phyloP scores from a whole-genome alignment of 2,329 filamentous ascomycete genomes.

The Aspergillus sergii region DNA sequence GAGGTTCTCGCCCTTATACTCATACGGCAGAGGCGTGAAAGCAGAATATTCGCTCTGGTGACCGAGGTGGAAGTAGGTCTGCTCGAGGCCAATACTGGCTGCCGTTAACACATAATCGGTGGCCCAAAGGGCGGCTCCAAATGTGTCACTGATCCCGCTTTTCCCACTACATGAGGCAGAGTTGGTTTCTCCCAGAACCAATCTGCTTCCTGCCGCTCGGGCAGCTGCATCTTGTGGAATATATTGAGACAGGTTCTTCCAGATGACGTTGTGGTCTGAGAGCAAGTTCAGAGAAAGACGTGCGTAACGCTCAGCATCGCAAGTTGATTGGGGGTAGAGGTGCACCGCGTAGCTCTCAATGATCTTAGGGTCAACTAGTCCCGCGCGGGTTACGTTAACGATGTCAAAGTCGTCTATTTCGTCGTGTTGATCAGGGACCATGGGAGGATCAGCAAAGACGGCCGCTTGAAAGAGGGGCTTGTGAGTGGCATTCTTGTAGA shows the following conservation, averaged over 20 bases:
- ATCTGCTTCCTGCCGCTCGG: not conserved
- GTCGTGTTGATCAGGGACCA: slow-evolving; percentile 11
- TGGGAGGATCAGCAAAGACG: slow-evolving; percentile 11
- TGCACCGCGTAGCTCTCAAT: slow-evolving; percentile 10
- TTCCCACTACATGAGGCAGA: slow-evolving; percentile 11
- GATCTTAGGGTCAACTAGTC: slow-evolving; percentile 5
- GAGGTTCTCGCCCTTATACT: slow-evolving; percentile 7
- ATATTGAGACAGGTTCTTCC: slow-evolving; percentile 15
- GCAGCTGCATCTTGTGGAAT: slow-evolving; percentile 12
- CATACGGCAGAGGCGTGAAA: slow-evolving; percentile 10
- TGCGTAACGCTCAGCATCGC: not conserved
- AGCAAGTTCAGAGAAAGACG: slow-evolving; percentile 9
- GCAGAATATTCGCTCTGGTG: slow-evolving; percentile 16
- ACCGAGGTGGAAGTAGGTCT: slow-evolving; percentile 14
- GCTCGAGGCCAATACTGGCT: slow-evolving; percentile 11
- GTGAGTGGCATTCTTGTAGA: slow-evolving; percentile 8
- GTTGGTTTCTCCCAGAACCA: slow-evolving; percentile 14
- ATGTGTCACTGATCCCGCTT: slow-evolving; percentile 14
- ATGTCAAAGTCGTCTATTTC: slow-evolving; percentile 15
- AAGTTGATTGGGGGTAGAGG: slow-evolving; percentile 13
- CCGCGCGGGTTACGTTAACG: slow-evolving; percentile 8
- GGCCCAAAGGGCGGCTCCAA: slow-evolving; percentile 15
- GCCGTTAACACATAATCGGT: slow-evolving; percentile 14
- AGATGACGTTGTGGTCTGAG: slow-evolving; percentile 9
- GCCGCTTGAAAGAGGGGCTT: slow-evolving; percentile 11